Evolutionary conservation across 345 rosid species (phyloP).

Genomic region (Syzygium jambos): DNA sequence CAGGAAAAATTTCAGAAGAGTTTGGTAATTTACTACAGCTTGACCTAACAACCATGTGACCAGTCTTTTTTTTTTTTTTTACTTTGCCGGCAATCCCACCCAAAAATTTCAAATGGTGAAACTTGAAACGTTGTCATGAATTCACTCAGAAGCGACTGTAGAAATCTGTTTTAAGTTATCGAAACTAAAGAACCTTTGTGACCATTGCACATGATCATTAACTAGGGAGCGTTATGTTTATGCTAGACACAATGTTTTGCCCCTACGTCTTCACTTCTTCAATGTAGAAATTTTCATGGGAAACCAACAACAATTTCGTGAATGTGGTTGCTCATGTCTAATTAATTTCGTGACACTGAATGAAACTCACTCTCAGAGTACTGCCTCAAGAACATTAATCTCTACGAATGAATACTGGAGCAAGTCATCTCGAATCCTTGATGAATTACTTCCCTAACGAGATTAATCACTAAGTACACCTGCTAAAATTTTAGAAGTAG

Average conservation of each 20-base stretch:
- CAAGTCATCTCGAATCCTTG: neutral
- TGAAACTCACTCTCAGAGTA: neutral
- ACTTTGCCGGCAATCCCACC: neutral
- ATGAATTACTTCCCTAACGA: too few species aligned
- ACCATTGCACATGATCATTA: too few species aligned
- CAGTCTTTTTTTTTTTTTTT: neutral
- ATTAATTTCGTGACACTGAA: neutral
- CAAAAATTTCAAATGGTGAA: too few species aligned
- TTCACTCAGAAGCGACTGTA: too few species aligned
- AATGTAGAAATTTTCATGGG: neutral
- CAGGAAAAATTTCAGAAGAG: neutral
- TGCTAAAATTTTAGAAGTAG: neutral
- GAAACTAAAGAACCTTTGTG: too few species aligned
- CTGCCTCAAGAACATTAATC: neutral
- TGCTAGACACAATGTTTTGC: neutral
- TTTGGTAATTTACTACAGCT: neutral
- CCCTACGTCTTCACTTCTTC: neutral
- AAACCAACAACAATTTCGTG: neutral
- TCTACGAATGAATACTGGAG: neutral
- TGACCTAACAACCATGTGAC: neutral
- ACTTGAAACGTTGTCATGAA: too few species aligned
- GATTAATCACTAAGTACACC: neutral
- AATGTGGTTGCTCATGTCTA: neutral
- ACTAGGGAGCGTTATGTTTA: too few species aligned
- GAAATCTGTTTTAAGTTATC: too few species aligned